Percentiles rank a stretch among this genome's conserved stretches.
phyloP scores from a whole-genome alignment of 495 filamentous ascomycete species.

The Aspergillus affinis region DNA sequence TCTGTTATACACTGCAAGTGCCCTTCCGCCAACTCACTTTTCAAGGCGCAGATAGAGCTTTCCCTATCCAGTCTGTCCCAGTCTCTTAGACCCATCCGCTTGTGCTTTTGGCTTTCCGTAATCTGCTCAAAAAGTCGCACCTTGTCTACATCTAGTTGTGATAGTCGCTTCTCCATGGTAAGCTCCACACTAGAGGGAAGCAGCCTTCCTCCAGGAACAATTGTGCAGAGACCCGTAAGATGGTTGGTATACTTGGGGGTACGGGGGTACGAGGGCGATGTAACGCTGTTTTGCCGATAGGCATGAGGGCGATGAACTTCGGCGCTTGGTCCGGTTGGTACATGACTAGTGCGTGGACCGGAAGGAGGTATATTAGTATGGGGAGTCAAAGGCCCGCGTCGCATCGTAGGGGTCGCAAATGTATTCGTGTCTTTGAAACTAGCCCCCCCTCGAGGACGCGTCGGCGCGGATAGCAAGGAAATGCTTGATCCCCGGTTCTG shows the following conservation, averaged over 20 bases:
- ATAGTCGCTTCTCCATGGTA: constrained; percentile 45
- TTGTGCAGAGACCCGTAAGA: constrained; percentile 48
- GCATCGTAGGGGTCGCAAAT: constrained; percentile 37
- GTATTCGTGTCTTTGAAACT: constrained; percentile 32
- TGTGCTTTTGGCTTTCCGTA: constrained; percentile 53
- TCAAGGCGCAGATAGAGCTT: constrained; percentile 56
- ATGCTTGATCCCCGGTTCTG: constrained; percentile 50
- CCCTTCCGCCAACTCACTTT: constrained; percentile 62
- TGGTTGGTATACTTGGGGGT: constrained; percentile 52
- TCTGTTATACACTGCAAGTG: constrained; percentile 57
- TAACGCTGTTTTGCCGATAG: constrained; percentile 48
- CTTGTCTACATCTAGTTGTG: constrained; percentile 54
- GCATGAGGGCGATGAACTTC: constrained; percentile 40
- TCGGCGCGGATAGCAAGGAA: constrained; percentile 58
- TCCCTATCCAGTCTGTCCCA: constrained; percentile 63
- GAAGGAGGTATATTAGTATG: constrained; percentile 37
- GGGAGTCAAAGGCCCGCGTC: constrained; percentile 37
- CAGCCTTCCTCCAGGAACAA: constrained; percentile 52
- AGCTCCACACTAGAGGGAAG: constrained; percentile 40
- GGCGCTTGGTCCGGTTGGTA: constrained; percentile 23
- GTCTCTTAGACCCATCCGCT: constrained; percentile 51
- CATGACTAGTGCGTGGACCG: constrained; percentile 44
- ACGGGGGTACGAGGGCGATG: constrained; percentile 49
- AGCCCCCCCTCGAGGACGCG: constrained; percentile 54
- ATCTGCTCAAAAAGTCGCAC: constrained; percentile 54